Evolutionary conservation across 768 basidiomycete species (phyloP).

Genomic region (Calocybe indica): DNA sequence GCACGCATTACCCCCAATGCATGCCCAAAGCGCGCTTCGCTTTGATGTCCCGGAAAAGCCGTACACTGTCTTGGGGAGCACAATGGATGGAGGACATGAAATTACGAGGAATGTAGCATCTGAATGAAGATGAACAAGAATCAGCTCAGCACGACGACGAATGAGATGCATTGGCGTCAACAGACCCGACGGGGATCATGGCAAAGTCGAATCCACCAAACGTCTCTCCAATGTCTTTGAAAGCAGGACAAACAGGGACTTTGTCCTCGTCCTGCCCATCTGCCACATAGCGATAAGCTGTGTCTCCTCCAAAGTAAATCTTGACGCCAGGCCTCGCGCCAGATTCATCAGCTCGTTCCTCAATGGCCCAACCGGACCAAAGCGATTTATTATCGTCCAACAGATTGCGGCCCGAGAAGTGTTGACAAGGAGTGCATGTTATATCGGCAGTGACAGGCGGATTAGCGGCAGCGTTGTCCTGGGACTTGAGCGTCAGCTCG

Average conservation of each 20-base stretch:
- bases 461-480: not conserved
- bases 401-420: conserved; percentile 46
- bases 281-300: conserved; percentile 47
- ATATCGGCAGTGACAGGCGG: conserved; percentile 31
- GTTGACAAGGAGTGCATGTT: conserved; percentile 61
- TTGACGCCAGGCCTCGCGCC: conserved; percentile 34
- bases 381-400: conserved; percentile 51
- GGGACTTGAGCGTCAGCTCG: conserved; percentile 19
- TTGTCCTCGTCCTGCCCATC: conserved; percentile 42
- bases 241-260: conserved; percentile 65
- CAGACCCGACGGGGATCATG: conserved; percentile 64
- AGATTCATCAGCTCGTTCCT: conserved; percentile 31
- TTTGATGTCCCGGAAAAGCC: conserved; percentile 56
- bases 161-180: conserved; percentile 11
- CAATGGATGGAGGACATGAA: conserved; percentile 59
- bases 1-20: conserved; percentile 56
- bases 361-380: conserved; percentile 64
- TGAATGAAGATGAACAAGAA: conserved; percentile 15
- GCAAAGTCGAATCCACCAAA: conserved; percentile 65
- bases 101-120: conserved; percentile 53
- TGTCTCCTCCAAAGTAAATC: conserved; percentile 67
- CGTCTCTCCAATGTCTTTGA: conserved; percentile 59
- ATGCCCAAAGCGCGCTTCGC: conserved; percentile 60
- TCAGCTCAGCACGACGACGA: conserved; percentile 3
- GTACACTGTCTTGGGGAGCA: conserved; percentile 62